These are phyloP conservation scores for Cinnamomum micranthum DNA, from an alignment of 164 flowering plant species.

Conservation along the genomic window DNA sequence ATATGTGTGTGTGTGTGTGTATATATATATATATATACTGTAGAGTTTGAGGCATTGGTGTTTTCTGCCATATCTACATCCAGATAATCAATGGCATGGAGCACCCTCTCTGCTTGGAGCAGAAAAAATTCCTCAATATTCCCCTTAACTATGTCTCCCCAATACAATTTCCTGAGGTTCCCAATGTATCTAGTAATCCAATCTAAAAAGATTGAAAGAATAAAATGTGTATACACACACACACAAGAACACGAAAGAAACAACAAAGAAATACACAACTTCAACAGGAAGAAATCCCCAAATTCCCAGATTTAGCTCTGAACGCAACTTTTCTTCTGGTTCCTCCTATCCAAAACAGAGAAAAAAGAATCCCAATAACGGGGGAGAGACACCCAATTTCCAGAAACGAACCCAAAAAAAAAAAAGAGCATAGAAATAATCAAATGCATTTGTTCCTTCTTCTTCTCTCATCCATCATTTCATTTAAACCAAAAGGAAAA, in stretches of 20 bases:
- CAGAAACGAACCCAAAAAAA: background rate
- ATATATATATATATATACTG: no score
- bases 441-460: background rate
- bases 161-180: no score
- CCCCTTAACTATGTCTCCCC: no score
- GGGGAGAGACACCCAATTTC: background rate
- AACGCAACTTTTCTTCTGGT: no score
- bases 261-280: background rate
- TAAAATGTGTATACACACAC: no score
- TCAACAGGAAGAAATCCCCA: background rate
- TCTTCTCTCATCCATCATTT: background rate
- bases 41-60: no score
- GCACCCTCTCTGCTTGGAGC: no score
- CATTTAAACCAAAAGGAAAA: background rate
- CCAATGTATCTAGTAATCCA: background rate
- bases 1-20: no score
- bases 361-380: background rate
- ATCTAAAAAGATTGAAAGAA: background rate
- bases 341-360: background rate
- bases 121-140: no score
- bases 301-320: background rate
- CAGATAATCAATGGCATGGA: no score
- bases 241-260: background rate
- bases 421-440: background rate
- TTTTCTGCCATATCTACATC: no score